Evolutionary conservation across 768 basidiomycete genomes (phyloP).

Genomic region (Leccinum uliginosum): DNA sequence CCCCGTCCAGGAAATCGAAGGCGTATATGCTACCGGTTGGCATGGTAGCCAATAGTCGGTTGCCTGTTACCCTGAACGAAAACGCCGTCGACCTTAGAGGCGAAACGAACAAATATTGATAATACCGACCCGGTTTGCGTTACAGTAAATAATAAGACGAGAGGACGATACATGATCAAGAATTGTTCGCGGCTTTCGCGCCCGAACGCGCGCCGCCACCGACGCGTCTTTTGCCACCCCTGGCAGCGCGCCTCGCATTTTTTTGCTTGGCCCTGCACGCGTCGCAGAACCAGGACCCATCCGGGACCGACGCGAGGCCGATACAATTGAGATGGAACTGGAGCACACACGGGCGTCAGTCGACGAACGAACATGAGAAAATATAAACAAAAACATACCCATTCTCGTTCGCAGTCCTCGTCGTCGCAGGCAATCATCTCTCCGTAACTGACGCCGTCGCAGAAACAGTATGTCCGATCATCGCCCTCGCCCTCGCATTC

Average conservation of each 20-base stretch:
- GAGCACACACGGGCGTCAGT: constrained; percentile 1
- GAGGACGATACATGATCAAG: constrained; percentile 21
- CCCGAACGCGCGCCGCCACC: constrained; percentile 30
- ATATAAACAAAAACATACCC: constrained; percentile 51
- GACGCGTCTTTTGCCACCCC: constrained; percentile 51
- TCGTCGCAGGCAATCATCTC: constrained; percentile 97
- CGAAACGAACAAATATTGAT: neutral
- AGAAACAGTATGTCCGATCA: constrained; percentile 78
- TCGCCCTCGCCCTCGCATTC: constrained; percentile 53
- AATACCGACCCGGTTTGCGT: neutral
- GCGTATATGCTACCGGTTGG: neutral
- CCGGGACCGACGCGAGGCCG: constrained; percentile 60
- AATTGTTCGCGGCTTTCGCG: constrained; percentile 28
- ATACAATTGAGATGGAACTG: constrained; percentile 83
- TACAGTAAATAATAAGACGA: constrained; percentile 24
- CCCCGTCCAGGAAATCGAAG: neutral
- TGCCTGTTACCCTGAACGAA: neutral
- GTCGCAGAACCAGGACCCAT: constrained; percentile 75
- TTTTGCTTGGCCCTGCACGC: constrained; percentile 55
- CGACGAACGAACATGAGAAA: neutral
- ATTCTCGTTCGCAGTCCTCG: constrained; percentile 75
- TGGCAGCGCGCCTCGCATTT: constrained; percentile 44
- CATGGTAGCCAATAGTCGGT: neutral
- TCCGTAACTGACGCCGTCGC: constrained; percentile 79
- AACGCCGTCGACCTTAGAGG: neutral